Percentiles rank a stretch among this genome's conserved stretches.
These are phyloP conservation scores for Sphaerosporella brunnea DNA, from an alignment of 495 filamentous ascomycete genomes.

Conservation along the genomic window DNA sequence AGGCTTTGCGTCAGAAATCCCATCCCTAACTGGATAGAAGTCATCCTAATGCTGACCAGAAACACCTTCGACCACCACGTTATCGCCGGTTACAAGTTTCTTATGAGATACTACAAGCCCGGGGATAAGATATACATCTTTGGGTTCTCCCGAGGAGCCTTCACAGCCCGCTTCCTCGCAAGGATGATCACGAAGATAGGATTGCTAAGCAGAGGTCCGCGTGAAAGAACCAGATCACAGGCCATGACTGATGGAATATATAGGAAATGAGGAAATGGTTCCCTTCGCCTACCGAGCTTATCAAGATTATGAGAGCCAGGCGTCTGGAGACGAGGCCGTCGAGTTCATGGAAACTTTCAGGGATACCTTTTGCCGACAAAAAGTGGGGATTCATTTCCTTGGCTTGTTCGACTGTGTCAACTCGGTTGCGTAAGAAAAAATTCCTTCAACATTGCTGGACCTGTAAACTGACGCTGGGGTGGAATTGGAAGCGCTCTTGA, in stretches of 20 bases:
- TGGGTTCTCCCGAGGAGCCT: conserved; percentile 35
- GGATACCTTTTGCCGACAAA: conserved; percentile 30
- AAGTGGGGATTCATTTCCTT: conserved; percentile 27
- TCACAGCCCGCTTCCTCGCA: conserved; percentile 34
- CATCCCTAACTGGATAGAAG: too few relatives aligned
- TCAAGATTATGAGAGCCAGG: conserved; percentile 20
- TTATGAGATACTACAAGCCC: conserved; percentile 30
- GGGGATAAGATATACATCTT: conserved; percentile 34
- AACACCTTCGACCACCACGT: conserved; percentile 33
- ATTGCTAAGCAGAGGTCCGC: conserved; percentile 31
- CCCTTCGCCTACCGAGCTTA: conserved; percentile 26
- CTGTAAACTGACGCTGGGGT: too few relatives aligned
- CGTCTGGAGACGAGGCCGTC: conserved; percentile 15
- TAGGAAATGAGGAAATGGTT: conserved; percentile 34
- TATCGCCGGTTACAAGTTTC: conserved; percentile 32
- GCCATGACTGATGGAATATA: too few relatives aligned
- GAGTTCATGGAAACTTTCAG: conserved; percentile 31
- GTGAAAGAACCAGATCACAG: too few relatives aligned
- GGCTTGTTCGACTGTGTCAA: conserved; percentile 34
- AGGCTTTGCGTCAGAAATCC: too few relatives aligned
- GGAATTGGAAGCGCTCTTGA: too few relatives aligned
- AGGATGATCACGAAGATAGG: conserved; percentile 32
- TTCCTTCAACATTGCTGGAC: too few relatives aligned
- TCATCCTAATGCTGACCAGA: too few relatives aligned
- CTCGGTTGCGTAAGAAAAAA: conserved; percentile 19